phyloP scores from a whole-genome alignment of 2,329 filamentous ascomycete species.

The Pleoardoris graminearum region DNA sequence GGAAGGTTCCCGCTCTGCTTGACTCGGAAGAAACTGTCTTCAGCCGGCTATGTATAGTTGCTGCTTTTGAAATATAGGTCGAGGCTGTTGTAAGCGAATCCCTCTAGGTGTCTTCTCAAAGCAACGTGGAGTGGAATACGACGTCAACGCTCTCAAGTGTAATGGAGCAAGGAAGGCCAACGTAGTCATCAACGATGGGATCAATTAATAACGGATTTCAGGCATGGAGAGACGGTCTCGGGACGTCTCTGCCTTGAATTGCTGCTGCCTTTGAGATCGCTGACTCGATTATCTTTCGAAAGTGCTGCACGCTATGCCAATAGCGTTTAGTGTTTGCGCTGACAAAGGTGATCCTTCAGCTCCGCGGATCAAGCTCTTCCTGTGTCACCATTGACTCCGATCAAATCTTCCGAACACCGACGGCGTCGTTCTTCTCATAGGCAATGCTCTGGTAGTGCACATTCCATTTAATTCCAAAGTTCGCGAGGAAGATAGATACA shows the following conservation, averaged over 20 bases:
- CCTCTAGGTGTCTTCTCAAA: neutral
- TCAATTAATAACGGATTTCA: neutral
- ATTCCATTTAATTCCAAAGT: too few relatives aligned
- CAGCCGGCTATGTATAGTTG: neutral
- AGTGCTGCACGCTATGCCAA: neutral
- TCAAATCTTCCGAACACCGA: too few relatives aligned
- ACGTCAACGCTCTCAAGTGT: neutral
- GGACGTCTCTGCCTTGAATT: neutral
- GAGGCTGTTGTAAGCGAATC: neutral
- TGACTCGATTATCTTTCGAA: neutral
- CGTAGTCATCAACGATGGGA: neutral
- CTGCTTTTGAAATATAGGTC: neutral
- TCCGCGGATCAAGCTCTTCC: neutral
- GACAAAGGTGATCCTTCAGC: neutral
- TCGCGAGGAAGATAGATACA: too few relatives aligned
- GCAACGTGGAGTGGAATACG: neutral
- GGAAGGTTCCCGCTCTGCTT: neutral
- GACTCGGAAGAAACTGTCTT: neutral
- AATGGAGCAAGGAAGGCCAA: neutral
- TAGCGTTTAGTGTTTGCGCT: neutral
- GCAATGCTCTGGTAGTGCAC: too few relatives aligned
- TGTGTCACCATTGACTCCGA: neutral
- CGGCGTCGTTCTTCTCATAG: too few relatives aligned
- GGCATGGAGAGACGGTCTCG: neutral
- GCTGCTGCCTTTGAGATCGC: slow-evolving; percentile 6